Evolutionary conservation across 768 basidiomycete genomes (phyloP).

Genomic region (Tremella yokohamensis): DNA sequence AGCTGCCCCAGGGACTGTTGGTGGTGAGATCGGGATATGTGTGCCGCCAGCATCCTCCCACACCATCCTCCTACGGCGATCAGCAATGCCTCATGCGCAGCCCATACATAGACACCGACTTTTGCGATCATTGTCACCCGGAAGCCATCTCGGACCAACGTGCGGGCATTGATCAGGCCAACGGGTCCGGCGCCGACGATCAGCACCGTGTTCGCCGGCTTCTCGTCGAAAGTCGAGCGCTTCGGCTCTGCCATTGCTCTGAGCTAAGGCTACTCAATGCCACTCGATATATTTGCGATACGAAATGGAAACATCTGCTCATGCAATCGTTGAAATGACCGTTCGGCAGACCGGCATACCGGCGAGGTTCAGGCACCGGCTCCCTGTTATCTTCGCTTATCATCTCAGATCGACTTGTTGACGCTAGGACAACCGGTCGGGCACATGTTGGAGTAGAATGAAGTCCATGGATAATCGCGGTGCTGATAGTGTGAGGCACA

Average conservation of each 20-base stretch:
- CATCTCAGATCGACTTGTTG: no score
- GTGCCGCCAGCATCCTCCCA: slow-evolving; percentile 12
- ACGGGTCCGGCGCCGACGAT: slow-evolving; percentile 13
- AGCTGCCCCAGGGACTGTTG: slow-evolving; percentile 17
- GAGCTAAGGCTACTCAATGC: no score
- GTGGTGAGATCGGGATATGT: slow-evolving; percentile 16
- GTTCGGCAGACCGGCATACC: no score
- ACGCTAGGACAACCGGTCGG: no score
- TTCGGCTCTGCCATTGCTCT: no score
- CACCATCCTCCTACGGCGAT: slow-evolving; percentile 4
- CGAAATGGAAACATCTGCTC: no score
- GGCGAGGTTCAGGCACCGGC: no score
- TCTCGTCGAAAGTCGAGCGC: no score
- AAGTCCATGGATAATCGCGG: not conserved
- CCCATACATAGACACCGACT: not conserved
- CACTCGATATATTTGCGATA: no score
- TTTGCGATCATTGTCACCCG: slow-evolving; percentile 11
- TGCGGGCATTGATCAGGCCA: slow-evolving; percentile 12
- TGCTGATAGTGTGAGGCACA: not conserved
- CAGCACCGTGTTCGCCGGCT: not conserved
- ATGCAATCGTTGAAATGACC: no score
- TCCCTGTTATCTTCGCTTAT: no score
- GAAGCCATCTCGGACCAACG: slow-evolving; percentile 13
- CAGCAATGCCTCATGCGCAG: not conserved
- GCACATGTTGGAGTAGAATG: not conserved